Base-by-base conservation (phyloP, 257 asterid species). In the Solanum paucissectum region DNA sequence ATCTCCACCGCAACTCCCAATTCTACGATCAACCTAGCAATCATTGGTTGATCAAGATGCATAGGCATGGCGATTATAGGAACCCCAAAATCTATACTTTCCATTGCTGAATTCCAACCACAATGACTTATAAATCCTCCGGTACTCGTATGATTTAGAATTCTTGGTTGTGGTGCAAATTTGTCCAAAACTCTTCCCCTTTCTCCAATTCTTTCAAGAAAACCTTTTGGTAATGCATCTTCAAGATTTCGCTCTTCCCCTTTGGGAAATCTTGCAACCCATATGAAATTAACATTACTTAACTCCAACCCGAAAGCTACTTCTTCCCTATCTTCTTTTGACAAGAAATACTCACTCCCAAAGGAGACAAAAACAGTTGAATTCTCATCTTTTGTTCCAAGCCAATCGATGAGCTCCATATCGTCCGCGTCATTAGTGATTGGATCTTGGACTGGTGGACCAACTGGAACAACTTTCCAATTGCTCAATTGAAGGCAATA, bases 351-450 rank as follows among this genome's bases (percentile, higher is more conserved):
- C 27, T 94, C 96, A 23, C 92, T 92, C 71, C 98, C 96, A 21
- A 94, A 94, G 0, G 94, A 93, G 9, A 93, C 93, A 10, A 89
- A 91, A 44, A 94, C 91, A 33, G 88, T 85, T 12, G 98, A 94
- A 71, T 20, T 1, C 81, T 87, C 87, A 0, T 64, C 83, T 83
- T 93, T 93, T 2, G 44, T 69, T 6, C 87, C 92, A 0, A 93
- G 90, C 98, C 98, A 94, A 1, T 88, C 88, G 32, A 94, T 90
- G 21, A 94, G 37, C 83, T 88, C 88, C 1, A 1, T 75, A 1
- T 13, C 79, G n/a, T 77, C 87, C 3, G 14, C 46, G 29, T 81
- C 86, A 4, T 25, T 69, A 29, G 1, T 18, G 25, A 9, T 16
- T 10, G 87, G 71, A 4, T 69, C 86, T 38, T 87, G 88, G 40